Base-by-base conservation (phyloP, 2,329 filamentous ascomycete genomes). In the Cytospora schulzeri region DNA sequence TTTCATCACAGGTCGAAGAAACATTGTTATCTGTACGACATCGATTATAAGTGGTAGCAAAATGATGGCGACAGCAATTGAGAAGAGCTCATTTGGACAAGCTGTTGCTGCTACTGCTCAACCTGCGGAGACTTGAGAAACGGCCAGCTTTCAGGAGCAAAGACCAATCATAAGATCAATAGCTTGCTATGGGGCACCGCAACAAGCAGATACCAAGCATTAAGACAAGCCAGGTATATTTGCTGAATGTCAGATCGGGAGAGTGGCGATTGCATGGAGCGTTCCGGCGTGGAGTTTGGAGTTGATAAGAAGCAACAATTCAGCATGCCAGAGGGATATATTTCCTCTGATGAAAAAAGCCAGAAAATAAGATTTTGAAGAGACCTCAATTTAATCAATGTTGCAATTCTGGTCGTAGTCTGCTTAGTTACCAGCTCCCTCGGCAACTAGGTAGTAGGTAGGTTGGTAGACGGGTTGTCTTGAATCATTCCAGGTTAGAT, bases 11-110 rank as follows among this genome's bases (percentile, higher is more conserved):
- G 89, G 84, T 58, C 88, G 89, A 70, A 88, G 91, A 75, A 91
- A 91, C 73, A 90, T 99, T 70, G 83, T 99, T 57, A 93, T 99
- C 73, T 96, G 92, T 75, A 94, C 95, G 57, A 99, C 95, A 19
- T 91, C 91, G 61, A 89, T 99, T 51, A 87, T 98, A 66, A 96
- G 88, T 78, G 95, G 96, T 31, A 91, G 94, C 76, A 88, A 85
- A 72, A 91, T 97, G 79, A 93, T 99, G 84, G 90, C 92, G 57
- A 88, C 89, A 55, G 92, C 91, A 63, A 89, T 94, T 70, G 92
- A 95, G 80, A 90, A 83, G 73, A 83, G 80, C 55, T 85, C 83
- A 29, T 91, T 88, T 75, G 82, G 81, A 51, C 83, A 76, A 69
- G 78, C 81, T 52, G 64, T 81, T 50, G 64, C 81, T 50, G 66